Evolutionary conservation across 306 rosid genomes (phyloP).

Genomic region (Prinsepia uniflora): DNA sequence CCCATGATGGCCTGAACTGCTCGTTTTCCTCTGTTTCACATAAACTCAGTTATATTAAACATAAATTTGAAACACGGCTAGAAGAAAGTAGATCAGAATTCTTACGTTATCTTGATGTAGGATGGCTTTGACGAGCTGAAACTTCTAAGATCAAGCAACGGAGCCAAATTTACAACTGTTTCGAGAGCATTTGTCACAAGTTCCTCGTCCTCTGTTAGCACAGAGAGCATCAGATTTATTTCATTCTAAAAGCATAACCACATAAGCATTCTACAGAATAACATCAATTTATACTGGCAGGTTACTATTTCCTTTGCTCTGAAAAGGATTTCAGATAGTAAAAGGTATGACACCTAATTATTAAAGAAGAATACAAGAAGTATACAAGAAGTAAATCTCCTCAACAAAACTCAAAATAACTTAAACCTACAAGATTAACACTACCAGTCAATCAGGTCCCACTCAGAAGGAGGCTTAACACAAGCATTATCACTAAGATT

Average conservation of each 20-base stretch:
- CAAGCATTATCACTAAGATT: neutral
- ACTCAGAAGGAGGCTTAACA: neutral
- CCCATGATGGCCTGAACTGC: constrained; percentile 95
- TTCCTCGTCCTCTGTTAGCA: constrained; percentile 89
- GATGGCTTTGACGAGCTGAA: constrained; percentile 91
- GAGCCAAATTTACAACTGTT: constrained; percentile 96
- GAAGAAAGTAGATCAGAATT: constrained; percentile 14
- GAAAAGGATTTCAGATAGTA: neutral
- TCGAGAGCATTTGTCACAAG: constrained; percentile 95
- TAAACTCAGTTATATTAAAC: constrained; percentile 21
- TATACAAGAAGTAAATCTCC: neutral
- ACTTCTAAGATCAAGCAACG: constrained; percentile 81
- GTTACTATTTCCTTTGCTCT: neutral
- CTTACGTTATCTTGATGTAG: constrained; percentile 92
- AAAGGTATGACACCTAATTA: neutral
- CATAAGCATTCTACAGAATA: neutral
- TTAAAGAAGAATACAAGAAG: neutral
- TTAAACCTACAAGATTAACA: neutral
- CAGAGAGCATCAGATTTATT: constrained; percentile 20
- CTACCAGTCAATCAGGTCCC: neutral
- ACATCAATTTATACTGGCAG: neutral
- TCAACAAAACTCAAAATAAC: neutral
- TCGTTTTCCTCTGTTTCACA: constrained; percentile 64
- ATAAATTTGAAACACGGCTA: constrained; percentile 18
- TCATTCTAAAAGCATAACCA: constrained; percentile 7